Evolutionary conservation across 192 early-diverging fungal species (phyloP), one percentile per base, ranked within the genome.

Genomic region (Paraglomus brasilianum): DNA sequence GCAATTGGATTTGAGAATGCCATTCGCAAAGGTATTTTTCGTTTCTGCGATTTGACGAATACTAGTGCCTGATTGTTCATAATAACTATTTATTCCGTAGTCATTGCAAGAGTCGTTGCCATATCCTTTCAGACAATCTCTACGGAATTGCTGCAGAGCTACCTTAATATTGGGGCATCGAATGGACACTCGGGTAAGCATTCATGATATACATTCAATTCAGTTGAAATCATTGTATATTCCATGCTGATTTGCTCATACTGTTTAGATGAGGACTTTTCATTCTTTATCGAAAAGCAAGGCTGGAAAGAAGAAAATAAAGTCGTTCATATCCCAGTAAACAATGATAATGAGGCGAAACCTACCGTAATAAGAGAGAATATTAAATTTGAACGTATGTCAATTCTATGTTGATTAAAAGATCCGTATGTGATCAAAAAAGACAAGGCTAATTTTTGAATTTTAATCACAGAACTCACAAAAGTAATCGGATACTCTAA

Each of bases 51-150:
- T 4, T 22, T 43, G 50, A 14, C 15, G 15, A 6, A n/a, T n/a
- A n/a, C n/a, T n/a, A n/a, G n/a, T n/a, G n/a, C 11, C n/a, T 48
- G 10, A 48, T 48, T 48, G 47, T 13, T 10, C n/a, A 48, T 48
- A n/a, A 13, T 48, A 15, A 0, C 11, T n/a, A n/a, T 52, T 24
- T 40, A 30, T 46, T 62, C 49, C 15, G n/a, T 65, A 80, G 85
- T 91, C 59, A 89, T 95, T 69, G 73, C 92, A 17, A 82, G 78
- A 15, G 87, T 89, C 45, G 76, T 95, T 21, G 83, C 85, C 49
- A 86, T 89, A 79, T 84, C 93, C 9, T 93, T 93, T 82, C 93
- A 94, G 78, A 87, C 85, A 19, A 93, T 97, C 61, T 78, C 82
- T 13, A 64, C 80, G 10, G 64, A 71, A n/a, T 67, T 79, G 56